These are phyloP conservation scores for Ceratocystis lukuohia DNA, from an alignment of 2,329 filamentous ascomycete genomes.

Conservation along the genomic window DNA sequence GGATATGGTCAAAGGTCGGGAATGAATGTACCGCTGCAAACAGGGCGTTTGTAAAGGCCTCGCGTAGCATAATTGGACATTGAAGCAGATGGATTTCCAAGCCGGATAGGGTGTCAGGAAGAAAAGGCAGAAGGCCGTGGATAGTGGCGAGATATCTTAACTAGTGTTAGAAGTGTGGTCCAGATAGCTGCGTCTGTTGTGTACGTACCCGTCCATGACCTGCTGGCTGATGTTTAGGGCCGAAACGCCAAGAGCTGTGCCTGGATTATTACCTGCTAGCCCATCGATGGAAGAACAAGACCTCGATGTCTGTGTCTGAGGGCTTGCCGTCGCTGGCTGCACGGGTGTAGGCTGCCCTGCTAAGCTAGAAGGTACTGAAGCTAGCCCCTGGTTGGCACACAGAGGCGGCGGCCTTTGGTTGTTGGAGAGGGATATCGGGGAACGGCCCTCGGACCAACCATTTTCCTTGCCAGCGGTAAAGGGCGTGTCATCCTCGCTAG, in stretches of 20 bases:
- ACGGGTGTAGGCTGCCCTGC: neutral
- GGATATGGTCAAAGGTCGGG: neutral
- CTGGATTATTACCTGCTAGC: neutral
- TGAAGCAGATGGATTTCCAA: conserved; percentile 43
- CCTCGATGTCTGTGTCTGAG: neutral
- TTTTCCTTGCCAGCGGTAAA: neutral
- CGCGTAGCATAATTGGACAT: conserved; percentile 43
- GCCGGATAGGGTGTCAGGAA: conserved; percentile 44
- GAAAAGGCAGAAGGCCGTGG: conserved; percentile 53
- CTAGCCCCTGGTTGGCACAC: neutral
- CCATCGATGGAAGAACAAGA: neutral
- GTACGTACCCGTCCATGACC: conserved; percentile 34
- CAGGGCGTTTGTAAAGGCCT: conserved; percentile 52
- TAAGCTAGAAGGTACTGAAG: neutral
- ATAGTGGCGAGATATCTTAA: conserved; percentile 37
- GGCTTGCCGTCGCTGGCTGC: neutral
- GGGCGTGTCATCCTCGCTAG: conserved; percentile 26
- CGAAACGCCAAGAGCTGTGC: neutral
- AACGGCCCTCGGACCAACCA: neutral
- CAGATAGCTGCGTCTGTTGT: neutral
- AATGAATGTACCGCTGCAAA: conserved; percentile 36
- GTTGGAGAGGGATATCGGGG: neutral
- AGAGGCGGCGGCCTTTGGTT: neutral
- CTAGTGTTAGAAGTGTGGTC: neutral
- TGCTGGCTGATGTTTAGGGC: neutral